A percentile compares a stretch with the other conserved stretches of the same genome.
These are phyloP conservation scores for Diaporthe sp. DNA, from an alignment of 2,329 filamentous ascomycete species.

Conservation along the genomic window DNA sequence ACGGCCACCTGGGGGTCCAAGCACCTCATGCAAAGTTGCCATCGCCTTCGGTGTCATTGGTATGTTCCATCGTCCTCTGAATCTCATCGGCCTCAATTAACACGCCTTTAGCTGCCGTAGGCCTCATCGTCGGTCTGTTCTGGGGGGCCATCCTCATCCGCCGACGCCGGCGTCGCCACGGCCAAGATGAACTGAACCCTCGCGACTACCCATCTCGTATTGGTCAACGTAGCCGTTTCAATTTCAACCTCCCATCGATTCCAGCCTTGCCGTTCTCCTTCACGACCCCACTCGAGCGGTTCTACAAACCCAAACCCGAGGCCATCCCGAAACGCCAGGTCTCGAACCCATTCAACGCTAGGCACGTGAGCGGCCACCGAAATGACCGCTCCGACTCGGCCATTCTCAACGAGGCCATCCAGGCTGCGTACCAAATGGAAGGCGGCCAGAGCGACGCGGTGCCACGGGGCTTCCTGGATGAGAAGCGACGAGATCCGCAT, in stretches of 20 bases:
- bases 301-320: neutral
- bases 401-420: constrained; percentile 28
- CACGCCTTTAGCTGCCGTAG: constrained; percentile 24
- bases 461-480: constrained; percentile 34
- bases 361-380: constrained; percentile 2
- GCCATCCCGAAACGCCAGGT: constrained; percentile 12
- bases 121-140: constrained; percentile 33
- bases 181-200: neutral
- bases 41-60: constrained; percentile 39
- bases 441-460: neutral
- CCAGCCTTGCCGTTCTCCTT: constrained; percentile 4
- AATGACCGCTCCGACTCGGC: constrained; percentile 17
- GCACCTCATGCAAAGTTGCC: constrained; percentile 30
- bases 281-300: constrained; percentile 13
- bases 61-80: neutral
- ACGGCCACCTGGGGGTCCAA: neutral
- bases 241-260: constrained; percentile 1
- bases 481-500: constrained; percentile 35
- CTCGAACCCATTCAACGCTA: constrained; percentile 16
- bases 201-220: constrained; percentile 1
- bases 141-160: constrained; percentile 33
- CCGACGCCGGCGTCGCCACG: constrained; percentile 28
- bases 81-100: rapidly evolving
- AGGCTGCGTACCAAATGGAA: constrained; percentile 28
- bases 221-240: constrained; percentile 1